Conservation (phyloP, 768 basidiomycete species). For the Glaciozyma martinii region DNA sequence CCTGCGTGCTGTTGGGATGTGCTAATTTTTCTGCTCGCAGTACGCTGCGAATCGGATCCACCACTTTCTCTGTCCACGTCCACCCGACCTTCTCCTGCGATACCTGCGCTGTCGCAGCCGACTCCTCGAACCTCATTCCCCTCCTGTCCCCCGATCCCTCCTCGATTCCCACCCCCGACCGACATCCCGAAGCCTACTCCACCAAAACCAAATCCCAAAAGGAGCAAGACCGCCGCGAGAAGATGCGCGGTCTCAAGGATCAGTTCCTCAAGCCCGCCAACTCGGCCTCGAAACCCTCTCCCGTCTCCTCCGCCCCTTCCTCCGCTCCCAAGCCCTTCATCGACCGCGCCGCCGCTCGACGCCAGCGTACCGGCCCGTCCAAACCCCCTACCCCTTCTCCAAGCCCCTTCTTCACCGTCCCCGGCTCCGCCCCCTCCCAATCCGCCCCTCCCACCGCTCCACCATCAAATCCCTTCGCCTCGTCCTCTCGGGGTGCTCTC, state of each 20-base stretch:
- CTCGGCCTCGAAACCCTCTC: background rate
- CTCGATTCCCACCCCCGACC: background rate
- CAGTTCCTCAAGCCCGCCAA: constrained; percentile 22
- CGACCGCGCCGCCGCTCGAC: constrained; percentile 24
- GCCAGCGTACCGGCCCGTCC: constrained; percentile 8
- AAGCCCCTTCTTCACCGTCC: constrained; percentile 20
- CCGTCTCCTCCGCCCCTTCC: background rate
- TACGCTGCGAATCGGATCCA: constrained; percentile 12
- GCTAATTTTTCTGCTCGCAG: background rate
- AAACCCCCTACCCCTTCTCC: background rate
- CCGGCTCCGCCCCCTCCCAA: constrained; percentile 7
- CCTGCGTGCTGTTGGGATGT: no score
- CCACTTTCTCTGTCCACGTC: constrained; percentile 22
- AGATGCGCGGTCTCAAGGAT: constrained; percentile 15
- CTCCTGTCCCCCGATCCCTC: background rate
- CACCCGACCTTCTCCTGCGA: constrained; percentile 29
- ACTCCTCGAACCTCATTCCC: constrained; percentile 27
- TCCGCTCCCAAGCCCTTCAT: background rate
- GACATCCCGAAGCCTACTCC: background rate
- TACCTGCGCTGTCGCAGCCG: constrained; percentile 21
- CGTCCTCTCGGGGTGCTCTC: constrained; percentile 13
- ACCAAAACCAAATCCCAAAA: constrained; percentile 22
- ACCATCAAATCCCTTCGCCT: constrained; percentile 9
- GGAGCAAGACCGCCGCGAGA: constrained; percentile 21
- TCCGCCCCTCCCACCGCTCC: background rate